Evolutionary conservation across 495 filamentous ascomycete genomes (phyloP).

Genomic region (Annulohypoxylon nitens): DNA sequence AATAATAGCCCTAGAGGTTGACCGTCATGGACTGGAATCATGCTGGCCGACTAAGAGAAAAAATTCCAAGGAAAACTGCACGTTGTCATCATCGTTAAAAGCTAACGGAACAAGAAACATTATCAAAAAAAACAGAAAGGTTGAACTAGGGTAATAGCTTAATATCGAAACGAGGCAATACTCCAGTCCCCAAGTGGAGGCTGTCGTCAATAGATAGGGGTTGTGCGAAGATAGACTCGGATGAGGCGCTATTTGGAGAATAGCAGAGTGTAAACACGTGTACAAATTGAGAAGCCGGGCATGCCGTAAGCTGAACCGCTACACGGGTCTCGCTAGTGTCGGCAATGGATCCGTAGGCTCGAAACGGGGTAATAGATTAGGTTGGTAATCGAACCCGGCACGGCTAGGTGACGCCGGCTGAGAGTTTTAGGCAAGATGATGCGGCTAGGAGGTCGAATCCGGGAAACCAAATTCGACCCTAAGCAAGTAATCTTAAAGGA

Average conservation of each 20-base stretch:
- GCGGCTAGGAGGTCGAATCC: conserved; percentile 14
- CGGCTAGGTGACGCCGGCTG: conserved; percentile 1
- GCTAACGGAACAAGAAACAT: too few relatives aligned
- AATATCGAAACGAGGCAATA: too few relatives aligned
- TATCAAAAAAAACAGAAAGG: too few relatives aligned
- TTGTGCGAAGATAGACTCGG: background rate
- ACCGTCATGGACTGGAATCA: too few relatives aligned
- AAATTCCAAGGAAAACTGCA: too few relatives aligned
- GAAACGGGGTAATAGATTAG: conserved; percentile 8
- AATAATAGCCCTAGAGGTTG: too few relatives aligned
- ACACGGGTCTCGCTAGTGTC: conserved; percentile 6
- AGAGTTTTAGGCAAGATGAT: conserved; percentile 24
- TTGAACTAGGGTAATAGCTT: too few relatives aligned
- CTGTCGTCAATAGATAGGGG: background rate
- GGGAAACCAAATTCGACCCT: background rate
- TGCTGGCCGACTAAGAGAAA: too few relatives aligned
- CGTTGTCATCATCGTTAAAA: too few relatives aligned
- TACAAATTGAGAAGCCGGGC: conserved; percentile 5
- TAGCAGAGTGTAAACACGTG: background rate
- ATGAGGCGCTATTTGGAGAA: background rate
- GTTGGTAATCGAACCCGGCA: conserved; percentile 1
- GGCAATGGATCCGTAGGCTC: conserved; percentile 11
- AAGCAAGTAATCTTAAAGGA: conserved; percentile 18
- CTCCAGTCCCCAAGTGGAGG: too few relatives aligned
- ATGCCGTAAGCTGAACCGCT: conserved; percentile 3